Base-by-base conservation (phyloP, 106 monocot species). In the Gastrodia elata region DNA sequence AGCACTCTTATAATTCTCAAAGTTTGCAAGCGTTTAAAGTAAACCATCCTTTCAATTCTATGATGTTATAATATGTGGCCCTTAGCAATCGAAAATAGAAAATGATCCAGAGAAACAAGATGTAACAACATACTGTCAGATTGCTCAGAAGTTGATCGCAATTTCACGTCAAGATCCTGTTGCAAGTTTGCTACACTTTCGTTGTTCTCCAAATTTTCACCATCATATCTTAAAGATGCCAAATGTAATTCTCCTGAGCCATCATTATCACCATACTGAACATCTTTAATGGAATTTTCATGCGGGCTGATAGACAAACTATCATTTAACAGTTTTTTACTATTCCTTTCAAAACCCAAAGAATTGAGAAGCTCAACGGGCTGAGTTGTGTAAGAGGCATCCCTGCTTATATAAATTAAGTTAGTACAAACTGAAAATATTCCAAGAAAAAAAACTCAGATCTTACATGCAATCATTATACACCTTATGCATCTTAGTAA, bases 291-390 rank as follows among this genome's bases (percentile, higher is more conserved):
- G 37, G 85, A 64, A 70, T 28, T 77, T 4, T 57, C 80, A 79
- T 43, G 72, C 55, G 52, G 56, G 44, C 42, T 75, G 61, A 73
- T 67, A 81, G 78, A 61, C 74, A 37, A 79, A 48, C 73, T 76
- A 46, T 72, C 81, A 22, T 26, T 42, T 68, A 71, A 13, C 61
- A 61, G 36, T 7, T 34, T 32, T 59, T 82, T 83, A 33, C 76
- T 83, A 38, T 74, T 89, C 40, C 86, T 83, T 25, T 85, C 86
- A 79, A 91, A 88, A 68, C 88, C 93, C 65, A 97, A 64, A 6
- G 90, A 97, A 78, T 97, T 93, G 74, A 93, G 90, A 40, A 97
- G 87, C 72, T 97, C 97, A 39, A 97, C 90, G 33, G 97, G 97
- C 73, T 93, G 97, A 68, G 93, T 93, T 39, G 97, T 88, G 84